Conservation (phyloP, 805 yeast genomes). For the Phaffomyces antillensis region DNA sequence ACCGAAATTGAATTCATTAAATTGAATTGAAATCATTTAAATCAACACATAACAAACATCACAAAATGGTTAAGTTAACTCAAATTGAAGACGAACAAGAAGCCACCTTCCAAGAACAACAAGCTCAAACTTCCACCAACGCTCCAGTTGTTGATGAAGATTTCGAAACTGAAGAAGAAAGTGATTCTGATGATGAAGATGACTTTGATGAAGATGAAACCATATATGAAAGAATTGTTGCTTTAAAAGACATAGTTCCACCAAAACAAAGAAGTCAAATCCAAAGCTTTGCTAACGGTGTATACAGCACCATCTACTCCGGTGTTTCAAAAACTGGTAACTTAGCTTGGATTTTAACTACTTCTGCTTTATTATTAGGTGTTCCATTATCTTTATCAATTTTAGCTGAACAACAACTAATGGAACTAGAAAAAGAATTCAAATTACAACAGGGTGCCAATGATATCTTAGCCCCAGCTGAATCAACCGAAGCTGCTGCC, state of each 20-base stretch:
- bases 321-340: constrained; percentile 61
- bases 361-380: constrained; percentile 80
- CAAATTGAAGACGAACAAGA: constrained; percentile 53
- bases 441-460: constrained; percentile 72
- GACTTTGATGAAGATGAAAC: constrained; percentile 69
- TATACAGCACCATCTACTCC: constrained; percentile 34
- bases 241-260: constrained; percentile 86
- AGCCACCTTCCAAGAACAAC: constrained; percentile 24
- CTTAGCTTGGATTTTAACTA: constrained; percentile 77
- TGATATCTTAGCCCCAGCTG: constrained; percentile 66
- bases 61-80: constrained; percentile 64
- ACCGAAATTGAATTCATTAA: too few species aligned
- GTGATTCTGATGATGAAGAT: constrained; percentile 25
- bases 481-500: constrained; percentile 27
- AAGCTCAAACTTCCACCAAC: constrained; percentile 28
- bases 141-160: constrained; percentile 33
- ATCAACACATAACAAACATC: background rate
- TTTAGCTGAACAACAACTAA: constrained; percentile 86
- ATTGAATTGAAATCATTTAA: background rate
- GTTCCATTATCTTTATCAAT: constrained; percentile 89
- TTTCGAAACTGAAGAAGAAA: constrained; percentile 45
- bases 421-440: constrained; percentile 91
- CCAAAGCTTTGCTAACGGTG: constrained; percentile 23
- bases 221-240: constrained; percentile 76
- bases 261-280: constrained; percentile 70